Evolutionary conservation across 108 stramenopile species (phyloP), one percentile per base, ranked within the genome.

Genomic region (Fragilariopsis cylindrus): DNA sequence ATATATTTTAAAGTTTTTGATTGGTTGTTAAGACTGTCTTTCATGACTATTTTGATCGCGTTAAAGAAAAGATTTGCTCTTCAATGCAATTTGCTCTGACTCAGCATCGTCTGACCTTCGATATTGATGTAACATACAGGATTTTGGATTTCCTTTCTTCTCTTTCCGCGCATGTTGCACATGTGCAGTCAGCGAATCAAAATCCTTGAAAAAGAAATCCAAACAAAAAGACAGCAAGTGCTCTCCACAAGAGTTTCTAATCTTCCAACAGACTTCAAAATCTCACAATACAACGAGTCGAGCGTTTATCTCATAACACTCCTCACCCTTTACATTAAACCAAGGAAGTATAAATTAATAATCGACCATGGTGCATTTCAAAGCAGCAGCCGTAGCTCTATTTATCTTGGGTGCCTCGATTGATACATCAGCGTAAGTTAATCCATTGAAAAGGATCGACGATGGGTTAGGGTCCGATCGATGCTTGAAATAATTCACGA

Each of bases 331-430:
- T 16, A 7, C 48, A 40, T 11, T 13, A 15, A 30, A 16, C n/a
- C 16, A n/a, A 48, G 9, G 41, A 48, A n/a, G 41, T 50, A 69
- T 66, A 66, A 0, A 52, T 46, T 4, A 79, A 77, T 45, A 30
- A 30, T 30, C 30, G 2, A 30, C 30, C 30, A 92, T 90, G 89
- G 88, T 89, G 54, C 78, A 86, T 44, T 89, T 93, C 80, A 90
- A 89, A 74, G 64, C 87, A 16, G 90, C 92, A 11, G 92, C 89
- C 30, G 85, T 86, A 56, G 88, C 88, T 54, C 83, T 93, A 52
- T 86, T 93, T 57, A 64, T 85, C 16, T 65, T 88, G 75, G 87
- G 84, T 57, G 87, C 81, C 21, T 45, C 67, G 2, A 30, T 30
- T 1, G 30, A 30, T 60, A 77, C 86, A 15, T 78, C 87, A 73